Evolutionary conservation across 768 basidiomycete genomes (phyloP), one percentile per base, ranked within the genome.

Genomic region (Leucosporidium scottii): DNA sequence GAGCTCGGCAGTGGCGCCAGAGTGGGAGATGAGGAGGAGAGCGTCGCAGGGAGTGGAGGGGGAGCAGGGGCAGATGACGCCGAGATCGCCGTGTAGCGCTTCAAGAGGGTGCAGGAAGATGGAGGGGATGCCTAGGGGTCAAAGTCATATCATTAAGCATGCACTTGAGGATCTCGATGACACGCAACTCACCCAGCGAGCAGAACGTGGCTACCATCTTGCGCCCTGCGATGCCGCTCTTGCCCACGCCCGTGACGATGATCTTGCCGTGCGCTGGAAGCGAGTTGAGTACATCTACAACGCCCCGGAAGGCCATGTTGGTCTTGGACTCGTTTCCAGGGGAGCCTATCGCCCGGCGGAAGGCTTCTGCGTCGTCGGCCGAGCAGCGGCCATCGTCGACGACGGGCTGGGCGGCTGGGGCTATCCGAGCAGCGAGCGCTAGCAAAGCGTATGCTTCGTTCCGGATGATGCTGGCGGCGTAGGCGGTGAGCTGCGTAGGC

Each of bases 61-160:
- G n/a, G 65, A 49, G 58, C 72, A 73, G 39, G 60, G 60, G 49
- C 70, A 73, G 21, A 76, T 54, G 50, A 69, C 58, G 54, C 75
- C 75, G 50, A 76, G 71, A 61, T 76, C 75, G 53, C 75, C 75
- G 48, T 76, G 75, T 1, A 76, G 60, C 4, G 75, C 75, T 56
- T 74, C 74, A 49, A 72, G 59, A 3, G 75, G 75, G 64, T 75
- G 73, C 17, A 76, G 66, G 70, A 72, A 75, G 18, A 58, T 65
- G 30, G 73, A 39, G 47, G 65, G 74, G 49, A 76, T 67, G 59
- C 74, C 74, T 75, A 64, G 21, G 21, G 20, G 34, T 12, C 25
- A 13, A 49, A 6, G 31, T n/a, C 23, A 64, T 7, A 34, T 4
- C 34, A 3, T 34, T 27, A 12, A 47, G 30, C 21, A 17, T 12